phyloP scores from a whole-genome alignment of 2,329 filamentous ascomycete genomes.

The Cladosporium velox region DNA sequence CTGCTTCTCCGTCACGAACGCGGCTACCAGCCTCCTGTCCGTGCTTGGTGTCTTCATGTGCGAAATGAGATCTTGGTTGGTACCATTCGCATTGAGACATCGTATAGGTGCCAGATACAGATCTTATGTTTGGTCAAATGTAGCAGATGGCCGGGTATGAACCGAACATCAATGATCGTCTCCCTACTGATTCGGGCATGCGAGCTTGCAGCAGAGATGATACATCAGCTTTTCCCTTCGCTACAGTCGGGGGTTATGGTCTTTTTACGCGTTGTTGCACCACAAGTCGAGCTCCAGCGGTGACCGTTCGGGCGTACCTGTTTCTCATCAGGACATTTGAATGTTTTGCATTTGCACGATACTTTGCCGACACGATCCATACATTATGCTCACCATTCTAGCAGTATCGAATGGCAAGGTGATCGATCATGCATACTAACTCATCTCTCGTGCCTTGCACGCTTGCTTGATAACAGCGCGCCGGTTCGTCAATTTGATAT shows the following conservation, averaged over 20 bases:
- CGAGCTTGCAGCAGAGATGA: background rate
- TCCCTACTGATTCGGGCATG: background rate
- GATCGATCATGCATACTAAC: background rate
- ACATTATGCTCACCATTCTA: background rate
- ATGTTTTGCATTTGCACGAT: no score
- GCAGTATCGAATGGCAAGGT: background rate
- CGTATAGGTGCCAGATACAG: background rate
- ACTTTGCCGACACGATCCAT: background rate
- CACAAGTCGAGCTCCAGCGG: background rate
- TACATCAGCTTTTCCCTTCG: background rate
- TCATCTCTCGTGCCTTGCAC: background rate
- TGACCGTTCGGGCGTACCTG: background rate
- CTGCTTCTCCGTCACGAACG: background rate
- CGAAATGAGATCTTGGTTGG: background rate
- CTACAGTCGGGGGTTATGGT: background rate
- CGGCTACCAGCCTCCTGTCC: background rate
- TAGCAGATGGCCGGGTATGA: background rate
- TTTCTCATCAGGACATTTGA: background rate
- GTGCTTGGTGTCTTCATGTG: background rate
- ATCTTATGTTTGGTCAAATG: background rate
- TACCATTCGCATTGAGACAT: background rate
- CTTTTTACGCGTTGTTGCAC: background rate
- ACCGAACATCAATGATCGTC: background rate
- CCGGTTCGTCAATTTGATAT: background rate
- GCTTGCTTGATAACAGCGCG: background rate